Evolutionary conservation across 1,284 basidiomycete species (phyloP).

Genomic region (Irpex lacteus): DNA sequence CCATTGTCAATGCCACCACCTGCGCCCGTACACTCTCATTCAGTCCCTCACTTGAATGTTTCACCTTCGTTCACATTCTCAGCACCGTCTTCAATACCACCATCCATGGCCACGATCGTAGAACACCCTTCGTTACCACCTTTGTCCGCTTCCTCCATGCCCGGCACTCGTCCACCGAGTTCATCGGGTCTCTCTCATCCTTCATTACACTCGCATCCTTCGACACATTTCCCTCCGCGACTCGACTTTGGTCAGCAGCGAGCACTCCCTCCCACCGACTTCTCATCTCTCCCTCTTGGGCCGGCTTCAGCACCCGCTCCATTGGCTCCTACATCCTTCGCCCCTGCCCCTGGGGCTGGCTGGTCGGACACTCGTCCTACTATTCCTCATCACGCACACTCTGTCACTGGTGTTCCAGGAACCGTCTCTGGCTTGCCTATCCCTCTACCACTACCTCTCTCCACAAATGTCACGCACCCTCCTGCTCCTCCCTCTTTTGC

Average conservation of each 20-base stretch:
- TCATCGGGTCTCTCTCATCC: slow-evolving; percentile 31
- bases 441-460: slow-evolving; percentile 1
- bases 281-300: slow-evolving; percentile 14
- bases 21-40: slow-evolving; percentile 12
- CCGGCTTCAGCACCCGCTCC: slow-evolving; percentile 11
- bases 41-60: slow-evolving; percentile 24
- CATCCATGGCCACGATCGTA: slow-evolving; percentile 20
- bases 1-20: slow-evolving; percentile 24
- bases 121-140: slow-evolving; percentile 26
- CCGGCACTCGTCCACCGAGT: slow-evolving; percentile 42
- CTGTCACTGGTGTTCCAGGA: slow-evolving; percentile 8
- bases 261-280: slow-evolving; percentile 15
- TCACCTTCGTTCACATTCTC: slow-evolving; percentile 27
- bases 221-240: slow-evolving; percentile 17
- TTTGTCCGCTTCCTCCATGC: slow-evolving; percentile 27
- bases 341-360: not conserved
- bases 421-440: not conserved
- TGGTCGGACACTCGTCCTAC: slow-evolving; percentile 9
- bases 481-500: slow-evolving; percentile 13
- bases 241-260: slow-evolving; percentile 16
- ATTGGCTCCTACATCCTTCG: slow-evolving; percentile 8
- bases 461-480: slow-evolving; percentile 8
- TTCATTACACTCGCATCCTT: slow-evolving; percentile 20
- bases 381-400: slow-evolving; percentile 10
- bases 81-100: slow-evolving; percentile 21